Base-by-base conservation (phyloP, 192 early-diverging fungal species). In the Podila horticola region DNA sequence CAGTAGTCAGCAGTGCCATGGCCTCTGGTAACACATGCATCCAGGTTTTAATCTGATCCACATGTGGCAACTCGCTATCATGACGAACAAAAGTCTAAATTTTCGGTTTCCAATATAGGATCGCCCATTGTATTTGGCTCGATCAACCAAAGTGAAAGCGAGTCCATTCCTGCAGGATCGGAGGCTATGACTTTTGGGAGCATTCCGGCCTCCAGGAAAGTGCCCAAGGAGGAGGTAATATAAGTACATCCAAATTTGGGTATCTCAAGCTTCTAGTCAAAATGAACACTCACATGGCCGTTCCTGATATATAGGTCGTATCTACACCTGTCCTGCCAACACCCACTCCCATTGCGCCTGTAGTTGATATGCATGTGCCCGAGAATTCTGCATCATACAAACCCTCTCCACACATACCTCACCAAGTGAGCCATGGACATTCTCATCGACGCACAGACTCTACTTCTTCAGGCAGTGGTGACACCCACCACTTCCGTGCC, bases 71-170 rank as follows among this genome's bases (percentile, higher is more conserved):
- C 34, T 36, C 41, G 15, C 41, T 45, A 3, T 15, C 3, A 3
- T 15, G 41, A 13, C 41, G 13, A 45, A 45, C 41, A 45, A 17
- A 15, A 17, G 2, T 45, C 2, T 45, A 45, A 45, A 10, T 17
- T 41, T 41, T 45, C 41, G 41, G 41, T 17, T 45, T 45, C 41
- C 41, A 17, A 55, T 55, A 26, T 61, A 61, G 59, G 28, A 12
- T 61, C 74, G 19, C 41, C 74, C 22, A 76, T 76, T 65, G 66
- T 70, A 19, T 76, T 76, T 70, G 74, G 74, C 48, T 76, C 74
- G 38, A 62, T 79, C 58, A 72, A 73, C 49, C 72, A 84, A 58
- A 62, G 22, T 34, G 51, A 49, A 55, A 55, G 52, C 2, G 52
- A 24, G 52, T 68, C 69, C 29, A 22, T 58, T 58, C 33, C 74